phyloP scores from a whole-genome alignment of 805 yeast genomes.

The Spathaspora sp. region DNA sequence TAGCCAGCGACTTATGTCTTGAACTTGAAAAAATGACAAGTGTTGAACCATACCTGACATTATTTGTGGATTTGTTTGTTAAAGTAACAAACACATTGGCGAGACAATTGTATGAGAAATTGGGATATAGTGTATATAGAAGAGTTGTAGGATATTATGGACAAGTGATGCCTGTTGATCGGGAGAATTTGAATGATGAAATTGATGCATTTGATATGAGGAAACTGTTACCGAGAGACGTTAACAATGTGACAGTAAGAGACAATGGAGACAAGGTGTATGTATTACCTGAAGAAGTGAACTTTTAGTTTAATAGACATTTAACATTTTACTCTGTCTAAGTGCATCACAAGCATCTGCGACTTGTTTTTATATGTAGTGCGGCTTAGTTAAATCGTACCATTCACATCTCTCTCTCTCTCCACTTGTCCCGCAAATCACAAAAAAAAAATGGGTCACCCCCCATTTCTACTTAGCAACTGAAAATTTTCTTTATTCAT shows the following conservation, averaged over 20 bases:
- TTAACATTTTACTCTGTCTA: not conserved
- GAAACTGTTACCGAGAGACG: constrained; percentile 57
- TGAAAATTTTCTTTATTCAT: not conserved
- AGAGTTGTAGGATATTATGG: constrained; percentile 90
- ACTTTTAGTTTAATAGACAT: constrained; percentile 34
- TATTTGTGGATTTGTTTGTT: constrained; percentile 88
- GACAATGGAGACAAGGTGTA: constrained; percentile 56
- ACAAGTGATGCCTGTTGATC: constrained; percentile 41
- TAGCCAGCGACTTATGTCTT: constrained; percentile 76
- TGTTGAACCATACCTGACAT: constrained; percentile 70
- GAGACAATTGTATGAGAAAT: constrained; percentile 72
- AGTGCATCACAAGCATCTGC: no score
- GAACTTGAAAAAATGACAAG: constrained; percentile 69
- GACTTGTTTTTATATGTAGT: not conserved
- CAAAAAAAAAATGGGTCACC: not conserved
- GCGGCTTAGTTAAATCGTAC: not conserved
- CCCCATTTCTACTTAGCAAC: not conserved
- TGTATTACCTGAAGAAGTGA: constrained; percentile 65
- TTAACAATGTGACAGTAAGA: constrained; percentile 49
- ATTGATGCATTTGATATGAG: constrained; percentile 91
- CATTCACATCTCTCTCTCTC: not conserved
- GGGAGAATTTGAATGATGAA: constrained; percentile 53
- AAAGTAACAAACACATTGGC: constrained; percentile 82
- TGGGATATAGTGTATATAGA: constrained; percentile 82
- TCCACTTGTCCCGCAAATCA: not conserved